Base-by-base conservation (phyloP, 805 yeast genomes). In the Pichia eremophila region DNA sequence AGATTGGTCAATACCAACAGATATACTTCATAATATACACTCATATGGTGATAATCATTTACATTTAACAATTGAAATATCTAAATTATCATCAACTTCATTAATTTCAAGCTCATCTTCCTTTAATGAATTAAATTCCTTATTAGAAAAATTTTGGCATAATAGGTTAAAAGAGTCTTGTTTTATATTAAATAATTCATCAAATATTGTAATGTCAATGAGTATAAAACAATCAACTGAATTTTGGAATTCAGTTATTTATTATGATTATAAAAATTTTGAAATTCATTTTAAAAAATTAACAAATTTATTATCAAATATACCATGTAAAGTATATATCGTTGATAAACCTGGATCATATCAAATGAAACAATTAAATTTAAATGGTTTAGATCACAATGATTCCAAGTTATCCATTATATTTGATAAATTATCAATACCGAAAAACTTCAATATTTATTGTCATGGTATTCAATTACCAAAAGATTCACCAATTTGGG, bases 101-200 rank as follows among this genome's bases (percentile, higher is more conserved):
- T 10, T 34, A 15, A 10, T 34, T 2, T 34, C 36, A 15, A 34
- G 12, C 12, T 14, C 32, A 17, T 75, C 48, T 64, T 68, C 27
- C 17, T 41, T 38, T 22, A 27, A 44, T 22, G 40, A 40, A 15
- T 32, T 41, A 11, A 39, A 32, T 15, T 19, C 45, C 2, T 58
- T 70, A 12, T 53, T 78, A 49, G 71, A 64, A 41, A 75, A 72
- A 44, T 72, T 77, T 44, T 81, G 93, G 82, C 67, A 81, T 51
- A 89, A 91, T 59, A 88, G 80, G 50, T 66, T 88, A 60, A 91
- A 93, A 57, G 97, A 91, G 58, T 75, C 88, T 5, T 79, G 88
- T 57, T 87, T 73, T 57, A 77, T 88, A 0, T 62, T 85, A 36
- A 79, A 82, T 53, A 95, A 95, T 0, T 75, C 78, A n/a, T 74